Conservation (phyloP, 192 early-diverging fungal species). For the Martensiomyces pterosporus region DNA sequence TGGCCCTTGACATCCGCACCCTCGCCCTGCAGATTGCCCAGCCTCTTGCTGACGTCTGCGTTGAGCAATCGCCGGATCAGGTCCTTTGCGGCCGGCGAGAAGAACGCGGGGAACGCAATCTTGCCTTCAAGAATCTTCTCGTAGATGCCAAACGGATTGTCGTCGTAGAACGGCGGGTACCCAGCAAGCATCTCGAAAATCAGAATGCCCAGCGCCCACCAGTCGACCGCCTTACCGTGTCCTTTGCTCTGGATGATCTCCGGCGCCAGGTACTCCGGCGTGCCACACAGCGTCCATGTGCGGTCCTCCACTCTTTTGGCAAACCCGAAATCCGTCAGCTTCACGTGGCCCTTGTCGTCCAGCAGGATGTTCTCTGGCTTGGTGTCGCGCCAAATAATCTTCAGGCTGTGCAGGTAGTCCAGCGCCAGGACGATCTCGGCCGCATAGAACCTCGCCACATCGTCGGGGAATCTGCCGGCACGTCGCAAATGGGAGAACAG, state of each 20-base stretch:
- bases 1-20: slow-evolving; percentile 90
- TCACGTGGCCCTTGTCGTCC: slow-evolving; percentile 87
- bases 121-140: slow-evolving; percentile 94
- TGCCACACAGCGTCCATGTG: slow-evolving; percentile 98
- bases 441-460: slow-evolving; percentile 94
- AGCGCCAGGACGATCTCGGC: slow-evolving; percentile 94
- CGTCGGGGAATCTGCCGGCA: slow-evolving; percentile 88
- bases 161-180: slow-evolving; percentile 96
- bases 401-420: slow-evolving; percentile 85
- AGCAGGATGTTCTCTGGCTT: slow-evolving; percentile 90
- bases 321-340: slow-evolving; percentile 98
- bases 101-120: slow-evolving; percentile 84
- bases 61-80: slow-evolving; percentile 88
- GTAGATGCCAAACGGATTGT: slow-evolving; percentile 97
- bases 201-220: slow-evolving; percentile 98
- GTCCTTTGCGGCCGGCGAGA: slow-evolving; percentile 80
- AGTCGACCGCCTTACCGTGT: slow-evolving; percentile 96
- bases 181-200: slow-evolving; percentile 99
- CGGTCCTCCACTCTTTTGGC: slow-evolving; percentile 84
- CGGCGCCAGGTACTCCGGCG: slow-evolving; percentile 95
- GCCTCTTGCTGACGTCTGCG: slow-evolving; percentile 84
- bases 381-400: slow-evolving; percentile 96
- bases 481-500: slow-evolving; percentile 92
- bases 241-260: slow-evolving; percentile 97
- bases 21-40: slow-evolving; percentile 92